These are phyloP conservation scores for Chalciporus sphaerocephalus DNA, from an alignment of 768 basidiomycete genomes.

Conservation along the genomic window DNA sequence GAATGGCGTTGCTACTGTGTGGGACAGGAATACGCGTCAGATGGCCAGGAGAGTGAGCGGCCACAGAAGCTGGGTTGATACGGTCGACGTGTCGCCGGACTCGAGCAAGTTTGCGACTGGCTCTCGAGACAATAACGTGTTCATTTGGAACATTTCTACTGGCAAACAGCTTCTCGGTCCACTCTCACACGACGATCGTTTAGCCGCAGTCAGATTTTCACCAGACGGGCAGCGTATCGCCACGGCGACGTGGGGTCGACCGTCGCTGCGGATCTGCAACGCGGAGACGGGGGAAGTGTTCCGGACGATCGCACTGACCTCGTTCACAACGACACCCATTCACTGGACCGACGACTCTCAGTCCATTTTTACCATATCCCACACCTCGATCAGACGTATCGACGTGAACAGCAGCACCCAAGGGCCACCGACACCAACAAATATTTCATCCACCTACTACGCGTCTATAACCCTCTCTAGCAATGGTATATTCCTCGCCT, in stretches of 20 bases:
- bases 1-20: not conserved
- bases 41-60: not conserved
- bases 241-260: not conserved
- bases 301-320: not conserved
- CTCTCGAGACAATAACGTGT: not conserved
- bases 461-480: not conserved
- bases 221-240: not conserved
- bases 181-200: not conserved
- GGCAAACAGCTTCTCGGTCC: not conserved
- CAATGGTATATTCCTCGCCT: not conserved
- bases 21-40: not conserved
- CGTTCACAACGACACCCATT: not conserved
- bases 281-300: not conserved
- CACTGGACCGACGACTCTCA: conserved; percentile 2
- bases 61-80: not conserved
- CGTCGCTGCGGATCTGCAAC: not conserved
- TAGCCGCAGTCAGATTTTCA: not conserved
- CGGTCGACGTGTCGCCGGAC: not conserved
- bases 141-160: not conserved
- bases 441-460: too few species aligned
- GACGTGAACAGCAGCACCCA: not conserved
- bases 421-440: not conserved
- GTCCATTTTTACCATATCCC: not conserved
- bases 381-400: not conserved
- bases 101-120: conserved; percentile 4